These are phyloP conservation scores for Reutealis trisperma DNA, from an alignment of 345 rosid species.

Conservation along the genomic window DNA sequence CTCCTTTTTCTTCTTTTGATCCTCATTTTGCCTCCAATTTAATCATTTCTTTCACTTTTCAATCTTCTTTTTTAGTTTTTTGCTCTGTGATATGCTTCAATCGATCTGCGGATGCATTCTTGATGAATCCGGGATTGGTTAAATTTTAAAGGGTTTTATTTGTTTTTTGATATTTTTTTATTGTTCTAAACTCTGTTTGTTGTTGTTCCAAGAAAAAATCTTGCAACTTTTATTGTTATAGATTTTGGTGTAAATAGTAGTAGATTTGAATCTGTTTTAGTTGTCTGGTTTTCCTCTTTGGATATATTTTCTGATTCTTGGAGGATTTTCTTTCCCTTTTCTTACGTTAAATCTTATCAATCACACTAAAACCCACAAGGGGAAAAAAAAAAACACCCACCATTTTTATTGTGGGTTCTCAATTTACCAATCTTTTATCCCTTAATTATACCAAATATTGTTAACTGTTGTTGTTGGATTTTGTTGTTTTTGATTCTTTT, in stretches of 20 bases:
- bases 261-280: slow-evolving; percentile 11
- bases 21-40: slow-evolving; percentile 65
- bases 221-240: neutral
- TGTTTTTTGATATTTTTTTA: neutral
- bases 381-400: slow-evolving; percentile 36
- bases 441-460: neutral
- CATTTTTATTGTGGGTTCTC: slow-evolving; percentile 59
- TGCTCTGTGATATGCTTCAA: slow-evolving; percentile 26
- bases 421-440: slow-evolving; percentile 10
- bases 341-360: slow-evolving; percentile 1
- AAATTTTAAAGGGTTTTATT: slow-evolving; percentile 4
- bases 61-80: neutral
- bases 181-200: neutral
- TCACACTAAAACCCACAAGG: slow-evolving; percentile 3
- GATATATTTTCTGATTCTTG: slow-evolving; percentile 42
- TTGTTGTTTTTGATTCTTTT: slow-evolving; percentile 5
- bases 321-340: slow-evolving; percentile 41
- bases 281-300: slow-evolving; percentile 36
- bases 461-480: slow-evolving; percentile 20
- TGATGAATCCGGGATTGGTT: slow-evolving; percentile 48
- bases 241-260: slow-evolving; percentile 44
- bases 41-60: slow-evolving; percentile 7
- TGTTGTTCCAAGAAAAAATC: neutral
- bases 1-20: slow-evolving; percentile 64
- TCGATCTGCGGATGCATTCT: slow-evolving; percentile 40